A percentile compares a stretch with the other conserved stretches of the same genome.
Conservation (phyloP, 2,329 filamentous ascomycete genomes). For the Ophiostoma sp. region DNA sequence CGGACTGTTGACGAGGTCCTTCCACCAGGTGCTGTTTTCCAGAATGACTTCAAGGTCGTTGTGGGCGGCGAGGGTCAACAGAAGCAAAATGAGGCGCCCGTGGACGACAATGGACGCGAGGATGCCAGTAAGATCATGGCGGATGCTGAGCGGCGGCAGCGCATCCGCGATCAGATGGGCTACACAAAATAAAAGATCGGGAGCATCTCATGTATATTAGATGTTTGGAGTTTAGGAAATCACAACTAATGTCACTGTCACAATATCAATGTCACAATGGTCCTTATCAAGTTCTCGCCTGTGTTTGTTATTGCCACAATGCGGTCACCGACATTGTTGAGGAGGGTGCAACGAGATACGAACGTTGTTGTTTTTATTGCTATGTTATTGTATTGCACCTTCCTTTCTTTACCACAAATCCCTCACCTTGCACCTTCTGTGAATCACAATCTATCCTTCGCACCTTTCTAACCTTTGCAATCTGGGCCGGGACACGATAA, state of each 20-base stretch:
- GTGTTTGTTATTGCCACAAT: background rate
- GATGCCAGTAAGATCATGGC: constrained; percentile 47
- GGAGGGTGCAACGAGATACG: background rate
- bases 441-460: background rate
- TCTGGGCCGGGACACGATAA: background rate
- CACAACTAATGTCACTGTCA: background rate
- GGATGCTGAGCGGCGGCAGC: constrained; percentile 42
- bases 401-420: too few species aligned
- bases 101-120: constrained; percentile 41
- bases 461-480: background rate
- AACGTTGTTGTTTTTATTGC: background rate
- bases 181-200: constrained; percentile 29
- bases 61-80: constrained; percentile 30
- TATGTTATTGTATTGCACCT: background rate
- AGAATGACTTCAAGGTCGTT: constrained; percentile 32
- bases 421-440: background rate
- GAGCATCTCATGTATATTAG: background rate
- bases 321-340: background rate
- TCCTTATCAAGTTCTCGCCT: background rate
- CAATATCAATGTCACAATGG: background rate
- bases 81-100: constrained; percentile 19
- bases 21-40: constrained; percentile 49
- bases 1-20: constrained; percentile 59
- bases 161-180: constrained; percentile 40
- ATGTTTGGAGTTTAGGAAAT: background rate